phyloP scores from a whole-genome alignment of 1,284 basidiomycete genomes.

The Retiboletus flavoniger region DNA sequence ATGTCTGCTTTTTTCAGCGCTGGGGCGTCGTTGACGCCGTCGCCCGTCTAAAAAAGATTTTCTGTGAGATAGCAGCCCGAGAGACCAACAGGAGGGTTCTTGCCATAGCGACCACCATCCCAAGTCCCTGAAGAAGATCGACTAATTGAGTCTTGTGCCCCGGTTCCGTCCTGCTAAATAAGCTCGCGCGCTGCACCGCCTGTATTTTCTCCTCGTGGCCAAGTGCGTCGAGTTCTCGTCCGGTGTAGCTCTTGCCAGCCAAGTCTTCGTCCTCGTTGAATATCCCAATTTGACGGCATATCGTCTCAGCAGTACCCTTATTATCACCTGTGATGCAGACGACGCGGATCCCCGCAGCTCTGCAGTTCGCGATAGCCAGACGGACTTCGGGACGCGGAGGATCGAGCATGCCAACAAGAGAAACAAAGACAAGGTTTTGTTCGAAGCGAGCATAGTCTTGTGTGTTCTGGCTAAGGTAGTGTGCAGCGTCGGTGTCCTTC shows the following conservation, averaged over 20 bases:
- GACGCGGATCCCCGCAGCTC: constrained; percentile 91
- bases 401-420: constrained; percentile 96
- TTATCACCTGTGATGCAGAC: constrained; percentile 99
- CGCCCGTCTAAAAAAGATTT: constrained; percentile 67
- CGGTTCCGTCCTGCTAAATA: constrained; percentile 95
- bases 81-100: constrained; percentile 28
- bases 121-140: constrained; percentile 90
- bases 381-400: constrained; percentile 95
- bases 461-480: constrained; percentile 78
- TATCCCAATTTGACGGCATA: constrained; percentile 94
- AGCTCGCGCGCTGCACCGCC: constrained; percentile 82
- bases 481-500: constrained; percentile 70
- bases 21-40: constrained; percentile 96
- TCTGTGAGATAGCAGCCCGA: constrained; percentile 7
- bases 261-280: constrained; percentile 82
- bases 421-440: constrained; percentile 88
- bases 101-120: constrained; percentile 97
- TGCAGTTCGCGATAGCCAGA: constrained; percentile 86
- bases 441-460: constrained; percentile 89
- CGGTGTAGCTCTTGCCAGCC: constrained; percentile 92
- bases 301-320: constrained; percentile 96
- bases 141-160: constrained; percentile 95
- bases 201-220: constrained; percentile 76
- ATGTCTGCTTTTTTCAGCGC: constrained; percentile 97
- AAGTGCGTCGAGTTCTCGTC: constrained; percentile 86